Base-by-base conservation (phyloP, 805 yeast species). In the Yamadazyma tumulicola region DNA sequence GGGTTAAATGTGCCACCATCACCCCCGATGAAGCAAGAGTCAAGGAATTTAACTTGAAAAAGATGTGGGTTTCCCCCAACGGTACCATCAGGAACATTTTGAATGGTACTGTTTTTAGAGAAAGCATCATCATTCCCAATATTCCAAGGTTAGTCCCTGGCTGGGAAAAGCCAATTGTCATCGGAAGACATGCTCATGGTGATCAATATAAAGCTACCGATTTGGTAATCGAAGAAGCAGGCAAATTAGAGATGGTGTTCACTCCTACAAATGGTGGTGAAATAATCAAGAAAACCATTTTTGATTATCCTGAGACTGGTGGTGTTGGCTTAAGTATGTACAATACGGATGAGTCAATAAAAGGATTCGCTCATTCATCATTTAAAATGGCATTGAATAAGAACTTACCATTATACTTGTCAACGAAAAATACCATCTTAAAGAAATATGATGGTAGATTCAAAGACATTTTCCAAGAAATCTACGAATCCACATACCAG, bases 21-120 rank as follows among this genome's bases (percentile, higher is more conserved):
- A 84, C 91, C 1, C 93, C 91, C 2, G 91, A 84, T 57, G 91
- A 84, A 57, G 78, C 75, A 17, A 72, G 93, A 58, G 91, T 84
- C 29, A 67, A 78, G 52, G 93, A 84, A 60, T 84, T 82, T 48
- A 63, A 67, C 31, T 68, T 84, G 57, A 79, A 79, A 53, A 75
- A 84, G 54, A 84, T 84, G 93, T 84, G 91, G 89, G 70, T 78
- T 34, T 83, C 91, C 14, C 93, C 93, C 45, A 84, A 84, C 54
- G 93, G 93, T 46, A 83, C 93, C 19, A 80, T 84, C 49, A 74
- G 93, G 67, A 84, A 84, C 59, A 81, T 83, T 36, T 60, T 84
- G 43, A 85, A 85, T 22, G 93, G 93, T 48, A 84, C 93, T 15
- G 91, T 84, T 20, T 84, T 84, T 63, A 75, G 93, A 61, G 93